Evolutionary conservation across 139 green algal species (phyloP), one percentile per base, ranked within the genome.

Genomic region (Dunaliella primolecta): DNA sequence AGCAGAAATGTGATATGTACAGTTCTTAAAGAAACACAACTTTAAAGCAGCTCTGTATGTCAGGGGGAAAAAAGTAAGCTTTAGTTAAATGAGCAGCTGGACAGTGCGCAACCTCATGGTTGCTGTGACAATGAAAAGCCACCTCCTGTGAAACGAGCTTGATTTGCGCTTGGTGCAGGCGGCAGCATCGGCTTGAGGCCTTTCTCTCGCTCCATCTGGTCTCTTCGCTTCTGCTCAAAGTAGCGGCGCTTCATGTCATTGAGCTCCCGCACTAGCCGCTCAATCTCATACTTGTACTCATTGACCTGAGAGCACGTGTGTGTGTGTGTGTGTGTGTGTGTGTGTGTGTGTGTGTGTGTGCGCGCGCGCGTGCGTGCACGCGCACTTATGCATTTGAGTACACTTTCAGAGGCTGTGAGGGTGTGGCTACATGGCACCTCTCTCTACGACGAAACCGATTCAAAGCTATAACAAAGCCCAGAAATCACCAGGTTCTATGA

Each of bases 281-380:
- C 92, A 37, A 98, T 97, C 86, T 98, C 93, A 85, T 98, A 97
- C 88, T 97, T 98, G 90, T 98, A 97, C 82, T 97, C 96, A 74
- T 95, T 94, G 33, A 95, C 89, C 88, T 95, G 88, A 29, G 29
- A 23, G 33, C 33, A 70, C 15, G 46, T 64, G 46, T 64, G 46
- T 64, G 46, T 64, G 46, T 64, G 46, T 64, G 46, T 64, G 31
- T 24, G 0, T 25, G 33, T 29, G n/a, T 64, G 46, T 25, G 34
- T 36, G 81, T 27, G 56, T 83, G 27, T 76, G 46, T 64, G 46
- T 64, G 46, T 64, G 46, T 64, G 46, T 82, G 31, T 38, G 34
- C 23, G 1, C 90, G 81, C 31, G 89, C 88, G 87, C 97, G 93
- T 30, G 93, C 93, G 88, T 97, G 93, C n/a, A n/a, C n/a, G n/a